Percentiles rank a stretch among this genome's conserved stretches.
Conservation (phyloP, 306 rosid species). For the Luffa acutangula region DNA sequence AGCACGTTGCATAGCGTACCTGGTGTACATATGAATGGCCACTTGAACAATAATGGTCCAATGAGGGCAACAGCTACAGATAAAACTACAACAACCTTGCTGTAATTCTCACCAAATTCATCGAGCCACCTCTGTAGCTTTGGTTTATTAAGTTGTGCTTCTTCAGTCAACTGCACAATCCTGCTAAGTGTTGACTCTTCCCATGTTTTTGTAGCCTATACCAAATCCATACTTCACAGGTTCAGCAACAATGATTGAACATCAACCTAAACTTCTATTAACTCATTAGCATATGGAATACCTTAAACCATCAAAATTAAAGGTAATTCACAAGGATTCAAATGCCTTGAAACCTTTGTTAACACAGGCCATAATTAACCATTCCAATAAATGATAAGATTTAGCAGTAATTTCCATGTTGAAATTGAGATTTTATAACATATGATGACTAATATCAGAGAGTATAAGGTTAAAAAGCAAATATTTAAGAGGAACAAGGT, state of each 20-base stretch:
- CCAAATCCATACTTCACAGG: constrained; percentile 15
- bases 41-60: constrained; percentile 86
- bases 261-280: constrained; percentile 13
- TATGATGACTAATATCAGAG: background rate
- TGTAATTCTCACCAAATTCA: constrained; percentile 90
- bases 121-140: constrained; percentile 97
- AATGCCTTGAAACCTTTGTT: background rate
- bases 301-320: constrained; percentile 1
- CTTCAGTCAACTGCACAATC: constrained; percentile 96
- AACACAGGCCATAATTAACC: background rate
- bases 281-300: constrained; percentile 18
- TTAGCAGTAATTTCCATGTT: background rate
- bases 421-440: background rate
- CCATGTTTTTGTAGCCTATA: constrained; percentile 77
- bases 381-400: background rate
- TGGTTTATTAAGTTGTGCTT: constrained; percentile 83
- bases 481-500: background rate
- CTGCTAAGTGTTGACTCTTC: constrained; percentile 78
- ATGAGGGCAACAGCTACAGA: constrained; percentile 73
- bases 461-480: background rate
- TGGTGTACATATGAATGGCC: constrained; percentile 83
- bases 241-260: constrained; percentile 8
- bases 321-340: background rate
- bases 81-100: constrained; percentile 84
- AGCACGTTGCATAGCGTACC: constrained; percentile 35